A percentile compares a stretch with the other conserved stretches of the same genome.
Evolutionary conservation across 352 stramenopile genomes (phyloP).

Genomic region (Plasmopara muralis): DNA sequence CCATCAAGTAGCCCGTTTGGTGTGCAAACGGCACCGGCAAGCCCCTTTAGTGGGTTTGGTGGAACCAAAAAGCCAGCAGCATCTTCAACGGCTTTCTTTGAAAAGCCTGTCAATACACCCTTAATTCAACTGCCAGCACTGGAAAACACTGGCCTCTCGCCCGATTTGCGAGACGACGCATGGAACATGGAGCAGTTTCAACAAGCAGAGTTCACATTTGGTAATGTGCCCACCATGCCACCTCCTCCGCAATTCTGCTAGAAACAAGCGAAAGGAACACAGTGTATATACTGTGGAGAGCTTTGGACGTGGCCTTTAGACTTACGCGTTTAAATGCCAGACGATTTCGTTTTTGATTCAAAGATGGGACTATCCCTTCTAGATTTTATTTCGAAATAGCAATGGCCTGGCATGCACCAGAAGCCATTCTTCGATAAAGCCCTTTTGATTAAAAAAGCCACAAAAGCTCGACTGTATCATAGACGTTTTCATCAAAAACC

Average conservation of each 20-base stretch:
- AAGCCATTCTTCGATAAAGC: no score
- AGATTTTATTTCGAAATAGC: no score
- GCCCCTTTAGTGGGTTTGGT: constrained; percentile 10
- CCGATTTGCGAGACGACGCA: constrained; percentile 40
- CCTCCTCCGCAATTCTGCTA: constrained; percentile 50
- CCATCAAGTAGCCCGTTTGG: constrained; percentile 37
- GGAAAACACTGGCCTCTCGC: constrained; percentile 14
- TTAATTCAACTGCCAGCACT: constrained; percentile 9
- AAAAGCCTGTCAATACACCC: constrained; percentile 6
- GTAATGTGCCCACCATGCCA: constrained; percentile 54
- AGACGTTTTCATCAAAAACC: no score
- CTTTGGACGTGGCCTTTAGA: no score
- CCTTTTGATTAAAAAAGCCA: no score
- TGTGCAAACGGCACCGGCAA: constrained; percentile 4
- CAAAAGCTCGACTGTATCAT: no score
- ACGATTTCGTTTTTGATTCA: no score
- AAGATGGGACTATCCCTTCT: no score
- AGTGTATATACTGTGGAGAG: no score
- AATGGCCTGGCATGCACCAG: no score
- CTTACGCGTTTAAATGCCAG: no score
- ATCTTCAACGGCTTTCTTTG: constrained; percentile 13
- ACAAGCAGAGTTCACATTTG: constrained; percentile 40
- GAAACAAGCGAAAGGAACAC: background rate
- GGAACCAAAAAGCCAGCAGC: constrained; percentile 6
- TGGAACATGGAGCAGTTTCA: constrained; percentile 63